Conservation (phyloP, 768 basidiomycete genomes). For the Boletus pseudo-olivaceus region DNA sequence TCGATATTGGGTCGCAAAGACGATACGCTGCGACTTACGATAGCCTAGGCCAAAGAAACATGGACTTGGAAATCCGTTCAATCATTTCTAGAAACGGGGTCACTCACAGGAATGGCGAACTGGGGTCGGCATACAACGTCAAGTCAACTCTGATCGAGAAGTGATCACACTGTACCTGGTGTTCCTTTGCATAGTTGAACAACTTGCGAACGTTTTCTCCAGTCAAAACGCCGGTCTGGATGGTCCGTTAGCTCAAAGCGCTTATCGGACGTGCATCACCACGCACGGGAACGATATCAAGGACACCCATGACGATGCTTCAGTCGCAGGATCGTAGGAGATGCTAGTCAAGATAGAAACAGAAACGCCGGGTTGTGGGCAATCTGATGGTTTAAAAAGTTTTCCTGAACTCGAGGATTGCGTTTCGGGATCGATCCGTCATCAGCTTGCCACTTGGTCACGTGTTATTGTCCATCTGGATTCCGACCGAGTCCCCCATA, state of each 20-base stretch:
- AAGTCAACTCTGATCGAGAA: background rate
- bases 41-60: constrained; percentile 47
- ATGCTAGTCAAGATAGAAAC: constrained; percentile 4
- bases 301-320: constrained; percentile 59
- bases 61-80: background rate
- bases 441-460: constrained; percentile 3
- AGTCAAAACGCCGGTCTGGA: constrained; percentile 88
- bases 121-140: constrained; percentile 27
- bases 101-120: constrained; percentile 84
- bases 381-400: background rate
- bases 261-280: background rate
- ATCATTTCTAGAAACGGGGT: background rate
- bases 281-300: constrained; percentile 81
- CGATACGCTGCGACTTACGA: constrained; percentile 49
- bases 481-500: too few relatives aligned
- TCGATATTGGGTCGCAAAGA: background rate
- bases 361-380: background rate
- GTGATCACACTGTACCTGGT: constrained; percentile 56
- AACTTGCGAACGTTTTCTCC: constrained; percentile 94
- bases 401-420: constrained; percentile 1
- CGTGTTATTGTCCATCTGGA: constrained; percentile 12
- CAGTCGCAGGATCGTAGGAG: constrained; percentile 6
- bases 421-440: constrained; percentile 1
- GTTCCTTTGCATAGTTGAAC: constrained; percentile 88
- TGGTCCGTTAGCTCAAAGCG: constrained; percentile 3